phyloP scores from a whole-genome alignment of 768 basidiomycete species.

The Suillus bovinus region DNA sequence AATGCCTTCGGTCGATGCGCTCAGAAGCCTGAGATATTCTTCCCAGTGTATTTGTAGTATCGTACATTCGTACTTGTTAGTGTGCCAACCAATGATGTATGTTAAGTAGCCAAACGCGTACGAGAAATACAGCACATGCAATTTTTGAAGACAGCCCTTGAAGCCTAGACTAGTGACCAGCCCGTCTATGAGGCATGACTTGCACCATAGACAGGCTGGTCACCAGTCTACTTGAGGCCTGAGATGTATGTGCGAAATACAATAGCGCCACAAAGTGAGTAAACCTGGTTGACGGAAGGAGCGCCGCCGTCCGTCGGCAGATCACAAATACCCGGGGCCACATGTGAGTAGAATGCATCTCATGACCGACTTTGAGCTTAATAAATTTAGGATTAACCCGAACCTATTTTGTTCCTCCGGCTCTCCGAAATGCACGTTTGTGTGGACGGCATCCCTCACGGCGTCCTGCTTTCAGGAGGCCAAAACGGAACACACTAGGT shows the following conservation, averaged over 20 bases:
- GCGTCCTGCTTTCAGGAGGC: slow-evolving; percentile 56
- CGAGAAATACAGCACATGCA: neutral
- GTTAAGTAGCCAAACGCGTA: too few relatives aligned
- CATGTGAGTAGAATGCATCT: slow-evolving; percentile 39
- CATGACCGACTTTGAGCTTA: slow-evolving; percentile 54
- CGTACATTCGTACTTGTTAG: neutral
- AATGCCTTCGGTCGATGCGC: neutral
- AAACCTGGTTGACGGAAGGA: slow-evolving; percentile 42
- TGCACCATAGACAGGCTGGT: too few relatives aligned
- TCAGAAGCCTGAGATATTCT: neutral
- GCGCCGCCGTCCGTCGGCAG: neutral
- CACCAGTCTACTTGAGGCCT: too few relatives aligned
- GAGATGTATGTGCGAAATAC: slow-evolving; percentile 44
- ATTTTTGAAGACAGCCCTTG: too few relatives aligned
- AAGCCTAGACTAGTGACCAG: too few relatives aligned
- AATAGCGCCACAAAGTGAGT: slow-evolving; percentile 61
- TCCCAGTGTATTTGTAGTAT: slow-evolving; percentile 3
- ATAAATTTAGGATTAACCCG: slow-evolving; percentile 65
- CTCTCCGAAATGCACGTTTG: slow-evolving; percentile 62
- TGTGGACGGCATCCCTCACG: slow-evolving; percentile 58
- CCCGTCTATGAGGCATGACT: too few relatives aligned
- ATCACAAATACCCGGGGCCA: neutral
- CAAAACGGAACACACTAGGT: slow-evolving; percentile 70
- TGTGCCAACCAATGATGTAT: neutral
- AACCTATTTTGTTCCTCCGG: slow-evolving; percentile 60